These are phyloP conservation scores for Blastobotrys illinoisensis DNA, from an alignment of 1,139 yeast species.

Conservation along the genomic window DNA sequence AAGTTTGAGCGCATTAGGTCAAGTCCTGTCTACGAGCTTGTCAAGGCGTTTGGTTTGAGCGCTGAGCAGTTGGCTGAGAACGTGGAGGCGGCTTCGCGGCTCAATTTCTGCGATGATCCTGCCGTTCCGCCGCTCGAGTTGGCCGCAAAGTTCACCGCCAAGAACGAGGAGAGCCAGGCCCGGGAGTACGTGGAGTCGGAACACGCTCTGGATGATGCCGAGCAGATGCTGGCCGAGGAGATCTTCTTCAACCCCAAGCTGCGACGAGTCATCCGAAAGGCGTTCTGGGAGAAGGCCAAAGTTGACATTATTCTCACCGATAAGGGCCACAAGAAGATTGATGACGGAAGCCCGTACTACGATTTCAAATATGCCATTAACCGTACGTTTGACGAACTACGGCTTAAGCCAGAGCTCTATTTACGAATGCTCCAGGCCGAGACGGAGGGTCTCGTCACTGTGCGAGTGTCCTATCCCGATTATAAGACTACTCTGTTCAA, in stretches of 20 bases:
- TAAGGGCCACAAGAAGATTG: slow-evolving; percentile 79
- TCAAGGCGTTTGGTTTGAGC: slow-evolving; percentile 68
- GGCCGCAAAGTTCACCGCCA: slow-evolving; percentile 47
- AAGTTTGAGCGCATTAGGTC: slow-evolving; percentile 69
- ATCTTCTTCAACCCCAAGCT: slow-evolving; percentile 76
- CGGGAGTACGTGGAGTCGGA: slow-evolving; percentile 50
- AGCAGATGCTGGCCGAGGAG: slow-evolving; percentile 72
- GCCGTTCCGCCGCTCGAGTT: slow-evolving; percentile 59
- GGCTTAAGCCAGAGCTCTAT: slow-evolving; percentile 69
- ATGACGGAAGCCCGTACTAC: slow-evolving; percentile 72
- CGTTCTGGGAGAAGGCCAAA: slow-evolving; percentile 61
- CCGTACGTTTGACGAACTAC: slow-evolving; percentile 69
- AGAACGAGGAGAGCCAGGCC: slow-evolving; percentile 29
- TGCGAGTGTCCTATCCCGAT: slow-evolving; percentile 39
- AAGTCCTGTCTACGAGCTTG: slow-evolving; percentile 62
- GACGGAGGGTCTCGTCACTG: slow-evolving; percentile 48
- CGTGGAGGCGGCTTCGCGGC: slow-evolving; percentile 62
- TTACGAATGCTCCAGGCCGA: slow-evolving; percentile 93
- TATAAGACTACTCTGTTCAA: slow-evolving; percentile 43
- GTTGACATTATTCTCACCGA: slow-evolving; percentile 77
- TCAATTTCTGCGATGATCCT: slow-evolving; percentile 67
- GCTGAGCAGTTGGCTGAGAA: slow-evolving; percentile 83
- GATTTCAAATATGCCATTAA: slow-evolving; percentile 89
- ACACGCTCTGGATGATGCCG: slow-evolving; percentile 68
- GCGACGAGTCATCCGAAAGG: slow-evolving; percentile 67